Evolutionary conservation across 768 basidiomycete species (phyloP), one percentile per base, ranked within the genome.

Genomic region (Pleurotus tuoliensis): DNA sequence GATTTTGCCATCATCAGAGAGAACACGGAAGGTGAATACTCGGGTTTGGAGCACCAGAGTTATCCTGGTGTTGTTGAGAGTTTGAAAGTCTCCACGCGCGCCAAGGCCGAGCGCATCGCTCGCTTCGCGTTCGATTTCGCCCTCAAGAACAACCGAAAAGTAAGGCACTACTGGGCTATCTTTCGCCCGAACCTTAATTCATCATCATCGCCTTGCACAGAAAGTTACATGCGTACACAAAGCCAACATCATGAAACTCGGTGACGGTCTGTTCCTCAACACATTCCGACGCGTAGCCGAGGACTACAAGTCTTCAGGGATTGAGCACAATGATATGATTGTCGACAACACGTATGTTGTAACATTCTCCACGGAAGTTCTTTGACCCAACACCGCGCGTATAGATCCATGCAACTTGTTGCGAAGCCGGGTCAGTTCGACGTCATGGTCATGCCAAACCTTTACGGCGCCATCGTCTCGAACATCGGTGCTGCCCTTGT

Each of bases 161-260:
- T 88, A 56, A 51, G 76, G 59, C 52, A 15, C 38, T 34, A n/a
- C 40, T 9, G 30, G 30, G 30, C 8, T 34, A 3, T 34, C 30
- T 34, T 34, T 34, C 11, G 30, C 11, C 30, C 30, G 30, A 34
- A 34, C 30, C 9, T 34, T 34, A 34, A 11, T 34, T 34, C 30
- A 34, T 11, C 30, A 34, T 11, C 11, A 34, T 34, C 24, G 4
- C 24, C 24, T 25, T 25, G 0, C 11, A 34, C 63, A 96, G 94
- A 98, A 96, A 90, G 96, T 99, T 63, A 99, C 97, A 41, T 98
- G 95, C 68, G 94, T 99, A 45, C 97, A 99, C 86, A 99, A 99
- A 76, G 97, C 97, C 66, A 98, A 98, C 80, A 99, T 99, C 80
- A 99, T 99, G 97, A 99, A 99, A 74, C 87, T 98, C 64, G 96